These are phyloP conservation scores for Aegle marmelos DNA, from an alignment of 345 rosid genomes.

Conservation along the genomic window DNA sequence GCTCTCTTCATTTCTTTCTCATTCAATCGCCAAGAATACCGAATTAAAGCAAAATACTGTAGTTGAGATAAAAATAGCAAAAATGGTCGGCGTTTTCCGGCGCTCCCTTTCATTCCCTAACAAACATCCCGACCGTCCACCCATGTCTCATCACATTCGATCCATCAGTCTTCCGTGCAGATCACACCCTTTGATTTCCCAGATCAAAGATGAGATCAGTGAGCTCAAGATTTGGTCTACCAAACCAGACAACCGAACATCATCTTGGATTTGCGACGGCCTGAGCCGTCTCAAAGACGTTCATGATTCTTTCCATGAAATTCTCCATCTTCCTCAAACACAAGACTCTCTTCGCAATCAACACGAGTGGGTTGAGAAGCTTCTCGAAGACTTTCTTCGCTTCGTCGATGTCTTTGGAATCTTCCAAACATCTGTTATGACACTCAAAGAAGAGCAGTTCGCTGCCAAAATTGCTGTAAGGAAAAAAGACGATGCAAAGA, in stretches of 20 bases:
- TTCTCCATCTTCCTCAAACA: slow-evolving; percentile 59
- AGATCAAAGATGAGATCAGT: slow-evolving; percentile 32
- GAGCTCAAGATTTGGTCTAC: slow-evolving; percentile 31
- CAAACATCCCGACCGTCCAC: slow-evolving; percentile 35
- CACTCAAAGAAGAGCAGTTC: slow-evolving; percentile 46
- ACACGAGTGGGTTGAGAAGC: slow-evolving; percentile 42
- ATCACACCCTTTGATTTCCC: slow-evolving; percentile 58
- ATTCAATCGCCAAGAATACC: too few relatives aligned
- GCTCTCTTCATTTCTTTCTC: too few relatives aligned
- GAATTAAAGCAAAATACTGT: too few relatives aligned
- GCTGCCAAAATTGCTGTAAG: slow-evolving; percentile 49
- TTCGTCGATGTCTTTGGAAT: slow-evolving; percentile 57
- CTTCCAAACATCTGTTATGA: slow-evolving; percentile 38
- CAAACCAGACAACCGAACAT: slow-evolving; percentile 19
- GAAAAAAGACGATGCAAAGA: slow-evolving; percentile 42
- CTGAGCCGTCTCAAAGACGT: slow-evolving; percentile 34
- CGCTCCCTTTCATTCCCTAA: slow-evolving; percentile 59
- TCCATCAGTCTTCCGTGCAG: slow-evolving; percentile 62
- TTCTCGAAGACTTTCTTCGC: slow-evolving; percentile 49
- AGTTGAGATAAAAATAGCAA: neutral
- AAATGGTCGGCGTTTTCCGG: slow-evolving; percentile 46
- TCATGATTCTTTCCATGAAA: slow-evolving; percentile 43
- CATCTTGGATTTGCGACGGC: slow-evolving; percentile 42
- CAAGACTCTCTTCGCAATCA: slow-evolving; percentile 40
- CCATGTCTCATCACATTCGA: slow-evolving; percentile 44